Evolutionary conservation across 192 early-diverging fungal species (phyloP), one percentile per base, ranked within the genome.

Genomic region (Coemansia sp.): DNA sequence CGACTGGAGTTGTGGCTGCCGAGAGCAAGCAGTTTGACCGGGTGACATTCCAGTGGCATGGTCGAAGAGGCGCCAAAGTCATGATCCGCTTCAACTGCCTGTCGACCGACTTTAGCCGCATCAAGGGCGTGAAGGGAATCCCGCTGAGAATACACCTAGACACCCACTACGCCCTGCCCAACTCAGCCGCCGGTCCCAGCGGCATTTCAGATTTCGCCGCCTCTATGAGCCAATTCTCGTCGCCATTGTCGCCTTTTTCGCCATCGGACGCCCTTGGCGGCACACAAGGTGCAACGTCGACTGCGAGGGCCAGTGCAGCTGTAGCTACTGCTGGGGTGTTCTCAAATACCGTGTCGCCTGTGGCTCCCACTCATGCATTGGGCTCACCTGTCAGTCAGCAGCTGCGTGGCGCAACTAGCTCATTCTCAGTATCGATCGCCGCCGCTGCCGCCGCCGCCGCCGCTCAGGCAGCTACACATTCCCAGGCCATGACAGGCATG

Each of bases 81-180:
- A 83, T 87, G 74, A 66, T 93, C 40, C 85, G 87, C 46, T 93
- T 92, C 70, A 91, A 90, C 72, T 92, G 90, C 72, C 76, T 93
- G 22, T 93, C 92, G 2, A 93, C 92, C 0, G 92, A 93, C 65
- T 93, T 93, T 75, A 91, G 89, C 49, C 74, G 90, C n/a, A 90
- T 93, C 72, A 93, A 93, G 79, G 92, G 91, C 41, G 90, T 92
- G 51, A 93, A 92, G 71, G 92, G 92, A 6, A 90, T 92, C 34
- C 90, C 90, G 27, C 78, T 93, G 29, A 85, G 92, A 11, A 72
- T 84, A 43, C 82, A 84, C 65, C 62, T 84, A 0, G 82, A 84
- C 68, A 79, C 80, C 7, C 47, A 70, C 67, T 62, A 70, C 38
- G 67, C 80, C 12, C 27, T 68, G 10, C 59, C 74, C 9, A 60